Evolutionary conservation across 176 grass and related monocot genomes (phyloP).

Genomic region (Thalia dealbata): DNA sequence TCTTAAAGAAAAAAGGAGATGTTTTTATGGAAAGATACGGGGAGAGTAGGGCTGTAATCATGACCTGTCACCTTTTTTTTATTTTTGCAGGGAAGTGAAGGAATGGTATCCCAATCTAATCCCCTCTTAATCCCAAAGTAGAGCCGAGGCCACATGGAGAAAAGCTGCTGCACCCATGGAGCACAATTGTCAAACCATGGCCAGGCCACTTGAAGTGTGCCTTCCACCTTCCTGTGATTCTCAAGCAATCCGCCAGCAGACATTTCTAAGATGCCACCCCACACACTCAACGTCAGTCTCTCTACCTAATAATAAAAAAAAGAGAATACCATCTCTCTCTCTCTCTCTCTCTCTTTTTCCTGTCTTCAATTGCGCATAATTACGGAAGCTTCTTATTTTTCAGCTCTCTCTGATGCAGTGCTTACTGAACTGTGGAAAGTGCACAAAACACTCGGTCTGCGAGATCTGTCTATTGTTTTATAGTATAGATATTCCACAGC

Average conservation of each 20-base stretch:
- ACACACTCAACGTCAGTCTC: not conserved
- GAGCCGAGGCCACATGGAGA: not conserved
- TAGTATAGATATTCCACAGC: not conserved
- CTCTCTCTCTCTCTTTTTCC: constrained; percentile 15
- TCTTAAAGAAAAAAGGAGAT: not conserved
- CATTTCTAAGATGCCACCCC: not conserved
- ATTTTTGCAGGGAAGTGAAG: not conserved
- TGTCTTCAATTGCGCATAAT: too few relatives aligned
- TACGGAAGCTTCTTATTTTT: constrained; percentile 26
- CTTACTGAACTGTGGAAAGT: not conserved
- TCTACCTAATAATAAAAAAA: constrained; percentile 1
- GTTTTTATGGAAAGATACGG: not conserved
- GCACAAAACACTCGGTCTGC: constrained; percentile 1
- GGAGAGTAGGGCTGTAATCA: not conserved
- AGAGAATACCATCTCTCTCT: too few relatives aligned
- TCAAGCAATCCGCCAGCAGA: constrained; percentile 2
- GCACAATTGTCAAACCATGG: not conserved
- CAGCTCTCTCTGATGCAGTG: not conserved
- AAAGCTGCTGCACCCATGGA: not conserved
- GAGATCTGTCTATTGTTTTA: constrained; percentile 28
- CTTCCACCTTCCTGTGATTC: not conserved
- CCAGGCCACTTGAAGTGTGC: not conserved
- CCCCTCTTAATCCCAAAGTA: not conserved
- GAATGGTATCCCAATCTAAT: not conserved
- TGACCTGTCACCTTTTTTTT: not conserved